A percentile compares a stretch with the other conserved stretches of the same genome.
phyloP scores from a whole-genome alignment of 169 alveolate species.

The Babesia bovis region DNA sequence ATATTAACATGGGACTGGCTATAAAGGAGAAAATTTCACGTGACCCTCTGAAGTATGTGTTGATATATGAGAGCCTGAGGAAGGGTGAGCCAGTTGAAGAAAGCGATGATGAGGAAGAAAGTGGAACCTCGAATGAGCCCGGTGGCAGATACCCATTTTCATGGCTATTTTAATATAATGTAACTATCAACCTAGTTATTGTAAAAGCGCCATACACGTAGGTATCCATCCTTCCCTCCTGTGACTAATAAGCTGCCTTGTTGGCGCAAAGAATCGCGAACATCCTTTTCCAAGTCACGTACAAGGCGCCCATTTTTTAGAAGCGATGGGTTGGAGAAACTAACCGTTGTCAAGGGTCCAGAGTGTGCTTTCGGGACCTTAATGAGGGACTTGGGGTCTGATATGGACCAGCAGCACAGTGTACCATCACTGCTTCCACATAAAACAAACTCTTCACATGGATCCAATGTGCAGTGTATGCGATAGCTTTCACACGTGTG shows the following conservation, averaged over 20 bases:
- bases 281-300: conserved; percentile 61
- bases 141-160: conserved; percentile 67
- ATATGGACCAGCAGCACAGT: conserved; percentile 60
- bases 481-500: conserved; percentile 63
- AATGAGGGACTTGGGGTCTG: background rate
- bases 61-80: conserved; percentile 25
- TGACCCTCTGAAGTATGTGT: conserved; percentile 60
- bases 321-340: conserved; percentile 64
- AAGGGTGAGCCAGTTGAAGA: conserved; percentile 15
- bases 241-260: conserved; percentile 46
- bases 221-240: conserved; percentile 61
- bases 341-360: conserved; percentile 53
- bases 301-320: conserved; percentile 48
- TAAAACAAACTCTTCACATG: conserved; percentile 62
- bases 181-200: background rate
- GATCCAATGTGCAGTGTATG: conserved; percentile 57
- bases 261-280: conserved; percentile 27
- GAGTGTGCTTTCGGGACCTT: conserved; percentile 51
- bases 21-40: conserved; percentile 45
- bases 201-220: conserved; percentile 49
- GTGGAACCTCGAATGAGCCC: background rate
- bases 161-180: conserved; percentile 34
- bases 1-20: conserved; percentile 43
- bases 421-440: conserved; percentile 72
- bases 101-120: conserved; percentile 23